Percentiles rank a stretch among this genome's conserved stretches.
Evolutionary conservation across 805 yeast species (phyloP).

Genomic region (Starmerella riodocensis): DNA sequence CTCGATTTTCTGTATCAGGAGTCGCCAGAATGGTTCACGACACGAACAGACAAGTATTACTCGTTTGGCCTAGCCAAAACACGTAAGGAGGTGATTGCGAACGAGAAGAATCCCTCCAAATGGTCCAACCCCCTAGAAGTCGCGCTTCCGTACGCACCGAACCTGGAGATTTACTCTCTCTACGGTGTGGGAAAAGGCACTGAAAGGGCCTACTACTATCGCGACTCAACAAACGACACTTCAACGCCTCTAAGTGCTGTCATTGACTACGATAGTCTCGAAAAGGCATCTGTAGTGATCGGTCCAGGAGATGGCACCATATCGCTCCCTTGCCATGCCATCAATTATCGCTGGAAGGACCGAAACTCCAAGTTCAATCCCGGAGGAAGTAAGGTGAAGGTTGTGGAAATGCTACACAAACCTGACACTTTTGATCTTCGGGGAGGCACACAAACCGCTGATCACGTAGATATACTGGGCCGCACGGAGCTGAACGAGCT

Average conservation of each 20-base stretch:
- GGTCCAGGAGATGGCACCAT: conserved; percentile 97
- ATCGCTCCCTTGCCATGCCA: conserved; percentile 69
- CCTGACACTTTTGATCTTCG: conserved; percentile 89
- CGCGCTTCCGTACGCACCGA: conserved; percentile 84
- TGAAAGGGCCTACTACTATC: conserved; percentile 81
- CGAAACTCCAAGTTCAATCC: conserved; percentile 59
- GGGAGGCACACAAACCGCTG: conserved; percentile 96
- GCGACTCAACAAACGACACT: conserved; percentile 47
- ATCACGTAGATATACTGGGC: conserved; percentile 92
- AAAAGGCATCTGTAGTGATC: conserved; percentile 47
- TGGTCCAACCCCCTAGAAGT: conserved; percentile 96
- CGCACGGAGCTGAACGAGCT: conserved; percentile 84
- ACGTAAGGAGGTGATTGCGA: conserved; percentile 42
- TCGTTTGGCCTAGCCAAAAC: conserved; percentile 64
- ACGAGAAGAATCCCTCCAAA: conserved; percentile 58
- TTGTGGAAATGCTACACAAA: conserved; percentile 85
- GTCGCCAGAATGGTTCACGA: conserved; percentile 65
- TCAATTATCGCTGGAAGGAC: conserved; percentile 84
- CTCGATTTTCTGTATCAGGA: conserved; percentile 50
- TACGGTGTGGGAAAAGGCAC: conserved; percentile 97
- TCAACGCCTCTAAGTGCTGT: conserved; percentile 48
- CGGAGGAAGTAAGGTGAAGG: conserved; percentile 52
- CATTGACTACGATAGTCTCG: conserved; percentile 48
- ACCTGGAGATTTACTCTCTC: conserved; percentile 73
- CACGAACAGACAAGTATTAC: conserved; percentile 55